Conservation (phyloP, 1,139 yeast species). For the Kodamaea anthophila region DNA sequence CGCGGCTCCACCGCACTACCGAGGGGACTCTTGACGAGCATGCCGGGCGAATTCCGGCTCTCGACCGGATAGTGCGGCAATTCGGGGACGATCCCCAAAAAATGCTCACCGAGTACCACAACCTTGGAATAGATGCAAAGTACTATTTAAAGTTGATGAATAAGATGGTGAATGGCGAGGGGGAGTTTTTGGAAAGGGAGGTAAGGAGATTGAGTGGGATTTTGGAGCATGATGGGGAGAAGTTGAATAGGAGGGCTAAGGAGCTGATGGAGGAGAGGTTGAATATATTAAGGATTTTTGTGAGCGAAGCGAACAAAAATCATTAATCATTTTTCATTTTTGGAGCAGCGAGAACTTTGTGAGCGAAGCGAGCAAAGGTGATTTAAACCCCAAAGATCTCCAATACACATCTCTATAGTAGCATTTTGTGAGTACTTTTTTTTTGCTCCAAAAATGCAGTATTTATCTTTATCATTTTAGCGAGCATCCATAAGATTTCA, state of each 20-base stretch:
- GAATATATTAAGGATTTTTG: slow-evolving; percentile 40
- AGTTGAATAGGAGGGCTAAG: slow-evolving; percentile 25
- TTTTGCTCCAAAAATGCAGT: too few relatives aligned
- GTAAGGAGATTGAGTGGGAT: slow-evolving; percentile 43
- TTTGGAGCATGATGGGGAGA: slow-evolving; percentile 30
- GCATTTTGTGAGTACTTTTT: too few relatives aligned
- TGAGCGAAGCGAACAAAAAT: slow-evolving; percentile 1
- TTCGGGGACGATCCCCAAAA: slow-evolving; percentile 12
- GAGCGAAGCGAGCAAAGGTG: too few relatives aligned
- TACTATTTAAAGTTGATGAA: slow-evolving; percentile 50
- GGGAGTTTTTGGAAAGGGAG: slow-evolving; percentile 46
- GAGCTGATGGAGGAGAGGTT: slow-evolving; percentile 45
- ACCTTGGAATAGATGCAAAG: slow-evolving; percentile 4
- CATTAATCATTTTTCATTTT: too few relatives aligned
- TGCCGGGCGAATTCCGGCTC: slow-evolving; percentile 51
- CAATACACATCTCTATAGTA: too few relatives aligned
- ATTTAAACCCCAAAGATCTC: too few relatives aligned
- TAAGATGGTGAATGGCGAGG: slow-evolving; percentile 44
- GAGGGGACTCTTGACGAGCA: slow-evolving; percentile 42
- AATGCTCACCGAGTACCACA: slow-evolving; percentile 11
- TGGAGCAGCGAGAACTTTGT: too few relatives aligned
- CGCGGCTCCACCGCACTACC: slow-evolving; percentile 46
- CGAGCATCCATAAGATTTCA: too few relatives aligned
- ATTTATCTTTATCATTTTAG: too few relatives aligned
- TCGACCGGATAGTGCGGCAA: slow-evolving; percentile 32